A percentile compares a stretch with the other conserved stretches of the same genome.
Evolutionary conservation across 768 basidiomycete species (phyloP).

Genomic region (Podaxis rugospora): DNA sequence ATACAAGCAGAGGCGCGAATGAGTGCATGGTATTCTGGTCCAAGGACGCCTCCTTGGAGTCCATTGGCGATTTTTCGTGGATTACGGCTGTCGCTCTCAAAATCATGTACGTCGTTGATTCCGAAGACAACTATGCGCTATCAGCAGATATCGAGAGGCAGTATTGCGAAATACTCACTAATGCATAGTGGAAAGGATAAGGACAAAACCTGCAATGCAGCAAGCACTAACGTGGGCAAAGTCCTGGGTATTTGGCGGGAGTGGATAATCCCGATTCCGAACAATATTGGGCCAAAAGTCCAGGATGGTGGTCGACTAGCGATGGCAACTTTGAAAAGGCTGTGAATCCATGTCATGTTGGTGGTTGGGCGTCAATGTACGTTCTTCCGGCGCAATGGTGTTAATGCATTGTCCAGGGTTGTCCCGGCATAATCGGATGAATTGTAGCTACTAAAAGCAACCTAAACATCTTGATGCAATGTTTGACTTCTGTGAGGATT

Average conservation of each 20-base stretch:
- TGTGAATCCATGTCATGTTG: neutral
- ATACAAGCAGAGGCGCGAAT: constrained; percentile 12
- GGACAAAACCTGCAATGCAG: constrained; percentile 6
- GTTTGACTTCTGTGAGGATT: neutral
- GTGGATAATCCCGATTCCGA: constrained; percentile 11
- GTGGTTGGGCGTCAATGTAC: neutral
- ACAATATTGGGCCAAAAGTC: constrained; percentile 12
- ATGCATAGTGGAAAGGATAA: constrained; percentile 8
- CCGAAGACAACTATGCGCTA: constrained; percentile 14
- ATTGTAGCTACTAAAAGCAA: too few species aligned
- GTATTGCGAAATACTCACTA: neutral
- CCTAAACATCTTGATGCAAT: neutral
- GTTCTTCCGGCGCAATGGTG: neutral
- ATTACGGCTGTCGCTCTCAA: constrained; percentile 15
- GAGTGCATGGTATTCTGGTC: constrained; percentile 9
- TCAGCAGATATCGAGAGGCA: neutral
- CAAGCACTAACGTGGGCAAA: neutral
- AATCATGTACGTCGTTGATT: constrained; percentile 16
- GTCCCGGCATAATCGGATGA: neutral
- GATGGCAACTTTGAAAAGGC: neutral
- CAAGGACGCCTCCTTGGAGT: constrained; percentile 12
- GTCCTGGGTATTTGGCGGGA: constrained; percentile 7
- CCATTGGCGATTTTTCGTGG: constrained; percentile 13
- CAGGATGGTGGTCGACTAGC: constrained; percentile 13
- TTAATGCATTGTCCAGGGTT: neutral